phyloP scores from a whole-genome alignment of 495 filamentous ascomycete species.

The Hypoxylon perforatum region DNA sequence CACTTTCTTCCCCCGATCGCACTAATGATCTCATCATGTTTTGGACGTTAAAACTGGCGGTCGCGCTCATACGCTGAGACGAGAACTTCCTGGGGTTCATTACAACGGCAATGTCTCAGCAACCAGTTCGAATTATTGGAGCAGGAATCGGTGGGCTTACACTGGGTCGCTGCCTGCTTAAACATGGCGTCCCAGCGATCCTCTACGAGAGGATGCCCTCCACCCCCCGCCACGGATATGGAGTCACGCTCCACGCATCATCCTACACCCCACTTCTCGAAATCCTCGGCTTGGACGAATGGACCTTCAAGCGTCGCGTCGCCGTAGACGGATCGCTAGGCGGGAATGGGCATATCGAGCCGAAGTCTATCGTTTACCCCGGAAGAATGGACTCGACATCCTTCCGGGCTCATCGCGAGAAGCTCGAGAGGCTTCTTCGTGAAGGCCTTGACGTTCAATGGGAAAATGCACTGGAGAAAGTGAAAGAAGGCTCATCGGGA shows the following conservation, averaged over 20 bases:
- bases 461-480: conserved; percentile 37
- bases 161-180: conserved; percentile 46
- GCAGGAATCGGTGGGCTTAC: conserved; percentile 40
- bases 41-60: background rate
- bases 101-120: conserved; percentile 4
- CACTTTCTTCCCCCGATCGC: background rate
- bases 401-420: conserved; percentile 47
- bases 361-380: background rate
- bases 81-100: background rate
- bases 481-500: conserved; percentile 9
- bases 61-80: too few relatives aligned
- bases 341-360: background rate
- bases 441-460: conserved; percentile 48
- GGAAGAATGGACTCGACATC: conserved; percentile 6
- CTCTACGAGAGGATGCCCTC: conserved; percentile 45
- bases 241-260: conserved; percentile 49
- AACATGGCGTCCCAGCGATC: conserved; percentile 42
- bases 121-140: conserved; percentile 15
- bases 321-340: conserved; percentile 41
- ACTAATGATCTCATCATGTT: too few relatives aligned
- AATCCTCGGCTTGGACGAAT: conserved; percentile 46
- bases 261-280: conserved; percentile 50
- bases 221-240: conserved; percentile 43
- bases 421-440: conserved; percentile 34
- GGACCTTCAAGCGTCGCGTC: conserved; percentile 36